Evolutionary conservation across 805 yeast genomes (phyloP), one percentile per base, ranked within the genome.

Genomic region (Candida jianshihensis): DNA sequence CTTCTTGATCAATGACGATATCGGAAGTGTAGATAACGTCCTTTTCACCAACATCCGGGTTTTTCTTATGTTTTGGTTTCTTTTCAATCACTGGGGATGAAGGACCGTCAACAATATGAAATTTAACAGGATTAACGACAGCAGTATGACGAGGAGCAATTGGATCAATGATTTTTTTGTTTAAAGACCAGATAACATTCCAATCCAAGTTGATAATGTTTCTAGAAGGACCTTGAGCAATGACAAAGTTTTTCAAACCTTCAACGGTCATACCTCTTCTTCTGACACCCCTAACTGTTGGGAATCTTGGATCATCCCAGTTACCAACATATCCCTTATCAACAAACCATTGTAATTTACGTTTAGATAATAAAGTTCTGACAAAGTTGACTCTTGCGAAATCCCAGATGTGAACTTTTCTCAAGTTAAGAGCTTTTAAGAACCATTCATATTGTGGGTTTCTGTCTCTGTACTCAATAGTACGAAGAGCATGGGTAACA

Each of bases 291-390:
- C 97, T 81, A 27, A 92, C 96, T 32, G 99, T 92, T 50, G 99
- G 99, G 87, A 92, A 92, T 63, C 99, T 77, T 52, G 99, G 98
- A 63, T 92, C 99, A 57, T 92, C 97, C 99, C 99, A 92, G 67
- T 87, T 88, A 18, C 73, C 54, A 40, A 92, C 99, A 52, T 81
- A 71, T 30, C 75, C 69, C 61, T 86, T 82, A 70, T 92, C 97
- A 44, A 92, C 98, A 64, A 92, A 88, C 98, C 98, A 92, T 70
- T 94, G 98, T 59, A 92, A 73, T 71, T 92, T 92, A 71, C 99
- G 83, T 81, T 92, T 92, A 43, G 96, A 87, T 43, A 92, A 71
- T 59, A 92, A 71, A 19, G 99, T 92, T 70, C 97, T 81, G 41
- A 92, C 88, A 59, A 92, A 92, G 75, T 90, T 92, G 56, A 92